Percentiles rank a stretch among this genome's conserved stretches.
phyloP scores from a whole-genome alignment of 2,329 filamentous ascomycete species.

The Fusarium musae region DNA sequence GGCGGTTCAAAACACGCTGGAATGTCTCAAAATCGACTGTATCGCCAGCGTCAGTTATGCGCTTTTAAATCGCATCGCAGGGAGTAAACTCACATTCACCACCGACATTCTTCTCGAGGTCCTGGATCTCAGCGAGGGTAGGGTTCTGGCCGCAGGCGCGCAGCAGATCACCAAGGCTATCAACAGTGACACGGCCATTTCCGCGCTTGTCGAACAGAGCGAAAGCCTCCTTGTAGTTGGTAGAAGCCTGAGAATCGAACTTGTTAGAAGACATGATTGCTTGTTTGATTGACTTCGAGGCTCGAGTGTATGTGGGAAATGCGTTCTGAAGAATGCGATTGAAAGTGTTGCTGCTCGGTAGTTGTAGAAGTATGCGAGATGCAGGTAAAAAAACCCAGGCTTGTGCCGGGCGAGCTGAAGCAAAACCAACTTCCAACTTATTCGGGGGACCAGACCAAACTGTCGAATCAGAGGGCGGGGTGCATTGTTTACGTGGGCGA shows the following conservation, averaged over 20 bases:
- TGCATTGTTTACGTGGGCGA: conserved; percentile 49
- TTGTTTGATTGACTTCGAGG: conserved; percentile 17
- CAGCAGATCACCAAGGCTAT: conserved; percentile 90
- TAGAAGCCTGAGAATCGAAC: conserved; percentile 72
- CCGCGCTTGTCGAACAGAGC: conserved; percentile 99
- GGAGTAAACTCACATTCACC: conserved; percentile 80
- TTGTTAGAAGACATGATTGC: conserved; percentile 63
- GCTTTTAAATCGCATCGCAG: neutral
- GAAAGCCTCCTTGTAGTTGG: conserved; percentile 99
- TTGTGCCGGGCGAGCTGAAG: conserved; percentile 28
- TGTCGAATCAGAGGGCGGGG: conserved; percentile 52
- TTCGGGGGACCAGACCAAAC: conserved; percentile 30
- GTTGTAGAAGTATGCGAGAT: conserved; percentile 25
- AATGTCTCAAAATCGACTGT: conserved; percentile 98
- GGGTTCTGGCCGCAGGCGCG: conserved; percentile 98
- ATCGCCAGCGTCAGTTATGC: conserved; percentile 1
- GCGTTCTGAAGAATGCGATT: conserved; percentile 23
- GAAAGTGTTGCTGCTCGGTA: conserved; percentile 25
- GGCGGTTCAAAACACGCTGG: conserved; percentile 94
- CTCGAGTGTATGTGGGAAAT: conserved; percentile 1
- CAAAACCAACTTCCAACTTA: conserved; percentile 41
- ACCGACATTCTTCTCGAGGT: conserved; percentile 90
- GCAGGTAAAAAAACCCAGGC: conserved; percentile 11
- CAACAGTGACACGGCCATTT: conserved; percentile 88
- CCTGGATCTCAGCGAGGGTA: conserved; percentile 89